Base-by-base conservation (phyloP, 2,329 filamentous ascomycete species). In the Fusarium paranaense region DNA sequence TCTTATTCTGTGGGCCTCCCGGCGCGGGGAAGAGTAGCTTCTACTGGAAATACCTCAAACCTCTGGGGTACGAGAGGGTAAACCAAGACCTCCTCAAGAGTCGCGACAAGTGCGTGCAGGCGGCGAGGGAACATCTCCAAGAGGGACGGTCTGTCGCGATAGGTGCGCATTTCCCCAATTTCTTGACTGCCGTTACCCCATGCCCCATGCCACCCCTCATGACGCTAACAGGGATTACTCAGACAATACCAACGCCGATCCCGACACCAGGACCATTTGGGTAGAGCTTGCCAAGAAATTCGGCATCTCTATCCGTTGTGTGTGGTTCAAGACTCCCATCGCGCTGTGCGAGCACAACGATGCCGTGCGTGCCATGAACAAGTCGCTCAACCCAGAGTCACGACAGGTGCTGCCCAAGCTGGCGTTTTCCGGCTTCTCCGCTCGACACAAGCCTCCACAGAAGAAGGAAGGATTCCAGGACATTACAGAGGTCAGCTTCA, bases 231-330 rank as follows among this genome's bases (percentile, higher is more conserved):
- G 52, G 64, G 62, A 59, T 75, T 69, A 42, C 50, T 65, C 59
- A 97, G 97, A 99, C 83, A 98, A 98, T 82, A 98, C 97, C n/a
- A 99, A 99, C 81, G 90, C 95, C 33, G 93, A 97, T 83, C 81
- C 87, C 13, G 92, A 94, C 62, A 94, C 92, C 27, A 89, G 97
- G 73, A 88, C 89, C n/a, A 85, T 93, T 69, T 98, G 96, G 96
- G 83, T 94, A 35, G 85, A 90, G 30, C 83, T 98, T 33, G 95
- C 95, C 20, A 88, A 87, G 73, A 92, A 92, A 77, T 85, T 90
- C 78, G 86, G 89, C 5, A 87, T 97, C 3, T 92, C 94, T 3
- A 93, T 98, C 76, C 93, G 96, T 56, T 97, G 96, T 79, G 87
- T 98, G 11, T 93, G 93, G 82, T 97, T 99, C 85, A 93, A 92